Evolutionary conservation across 2,329 filamentous ascomycete species (phyloP).

Genomic region (Colletotrichum euphorbiae): DNA sequence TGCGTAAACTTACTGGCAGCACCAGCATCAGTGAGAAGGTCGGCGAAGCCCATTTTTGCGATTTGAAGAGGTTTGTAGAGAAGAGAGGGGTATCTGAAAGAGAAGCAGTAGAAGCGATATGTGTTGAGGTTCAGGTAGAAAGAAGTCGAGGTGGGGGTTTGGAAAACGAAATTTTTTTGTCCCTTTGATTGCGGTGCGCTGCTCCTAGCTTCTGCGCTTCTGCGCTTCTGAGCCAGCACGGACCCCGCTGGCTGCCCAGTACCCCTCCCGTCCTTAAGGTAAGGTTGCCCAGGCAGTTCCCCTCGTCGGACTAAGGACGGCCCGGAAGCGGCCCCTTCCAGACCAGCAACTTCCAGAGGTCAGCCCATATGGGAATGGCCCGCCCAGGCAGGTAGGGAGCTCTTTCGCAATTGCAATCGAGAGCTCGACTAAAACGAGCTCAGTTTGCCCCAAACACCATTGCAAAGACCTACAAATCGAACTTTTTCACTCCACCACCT

Average conservation of each 20-base stretch:
- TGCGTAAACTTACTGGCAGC: slow-evolving; percentile 56
- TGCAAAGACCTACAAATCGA: not conserved
- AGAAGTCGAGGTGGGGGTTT: slow-evolving; percentile 52
- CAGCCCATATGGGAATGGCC: slow-evolving; percentile 11
- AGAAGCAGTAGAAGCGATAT: slow-evolving; percentile 44
- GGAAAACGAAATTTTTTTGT: slow-evolving; percentile 51
- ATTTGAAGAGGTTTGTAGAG: slow-evolving; percentile 42
- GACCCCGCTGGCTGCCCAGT: slow-evolving; percentile 38
- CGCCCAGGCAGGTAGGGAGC: slow-evolving; percentile 35
- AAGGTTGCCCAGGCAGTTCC: too few relatives aligned
- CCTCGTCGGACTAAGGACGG: slow-evolving; percentile 41
- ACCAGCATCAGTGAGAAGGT: slow-evolving; percentile 75
- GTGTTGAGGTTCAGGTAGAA: slow-evolving; percentile 40
- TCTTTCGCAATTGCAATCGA: slow-evolving; percentile 37
- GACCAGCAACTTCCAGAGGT: too few relatives aligned
- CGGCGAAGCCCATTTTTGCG: slow-evolving; percentile 75
- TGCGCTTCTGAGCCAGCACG: slow-evolving; percentile 31
- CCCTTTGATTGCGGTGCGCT: slow-evolving; percentile 40
- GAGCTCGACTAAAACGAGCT: slow-evolving; percentile 35
- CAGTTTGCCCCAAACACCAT: slow-evolving; percentile 13
- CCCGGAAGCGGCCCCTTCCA: slow-evolving; percentile 28
- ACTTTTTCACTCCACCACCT: not conserved
- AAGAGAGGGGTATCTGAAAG: slow-evolving; percentile 45
- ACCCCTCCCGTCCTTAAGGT: too few relatives aligned
- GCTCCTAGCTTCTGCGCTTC: slow-evolving; percentile 27